These are phyloP conservation scores for Plectosphaerella plurivora DNA, from an alignment of 2,329 filamentous ascomycete species.

Conservation along the genomic window DNA sequence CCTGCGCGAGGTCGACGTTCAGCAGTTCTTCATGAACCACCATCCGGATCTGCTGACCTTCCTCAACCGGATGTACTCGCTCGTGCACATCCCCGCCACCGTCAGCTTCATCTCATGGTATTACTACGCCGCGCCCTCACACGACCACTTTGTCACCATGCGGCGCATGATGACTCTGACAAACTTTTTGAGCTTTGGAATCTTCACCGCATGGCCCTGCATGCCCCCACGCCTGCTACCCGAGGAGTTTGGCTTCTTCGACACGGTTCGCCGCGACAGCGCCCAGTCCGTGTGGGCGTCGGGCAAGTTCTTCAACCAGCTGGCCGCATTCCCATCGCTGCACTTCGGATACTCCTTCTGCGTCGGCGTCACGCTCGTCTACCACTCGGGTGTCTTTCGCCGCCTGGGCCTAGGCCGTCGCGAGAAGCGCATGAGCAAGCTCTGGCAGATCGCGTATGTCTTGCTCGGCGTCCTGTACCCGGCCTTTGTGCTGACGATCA, in stretches of 20 bases:
- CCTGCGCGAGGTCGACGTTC: conserved; percentile 45
- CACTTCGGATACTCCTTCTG: conserved; percentile 53
- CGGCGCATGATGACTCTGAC: conserved; percentile 48
- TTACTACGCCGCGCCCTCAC: conserved; percentile 49
- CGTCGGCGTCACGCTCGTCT: conserved; percentile 48
- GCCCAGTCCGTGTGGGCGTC: conserved; percentile 63
- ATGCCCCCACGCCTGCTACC: conserved; percentile 61
- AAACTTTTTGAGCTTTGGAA: conserved; percentile 55
- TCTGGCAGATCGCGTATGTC: conserved; percentile 20
- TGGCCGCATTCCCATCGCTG: conserved; percentile 54
- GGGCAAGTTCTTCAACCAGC: conserved; percentile 52
- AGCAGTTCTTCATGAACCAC: conserved; percentile 51
- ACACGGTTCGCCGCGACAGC: conserved; percentile 49
- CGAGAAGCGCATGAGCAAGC: conserved; percentile 22
- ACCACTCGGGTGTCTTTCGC: conserved; percentile 44
- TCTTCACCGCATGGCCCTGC: conserved; percentile 60
- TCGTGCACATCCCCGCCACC: conserved; percentile 57
- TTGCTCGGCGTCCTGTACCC: conserved; percentile 46
- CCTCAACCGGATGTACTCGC: conserved; percentile 53
- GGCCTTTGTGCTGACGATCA: conserved; percentile 47
- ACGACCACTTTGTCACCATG: conserved; percentile 27
- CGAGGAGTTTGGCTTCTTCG: conserved; percentile 55
- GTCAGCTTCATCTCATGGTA: conserved; percentile 62
- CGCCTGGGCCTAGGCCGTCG: conserved; percentile 19
- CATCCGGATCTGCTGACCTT: conserved; percentile 49